These are phyloP conservation scores for Ceratobasidium sp. DNA, from an alignment of 1,284 basidiomycete species.

Conservation along the genomic window DNA sequence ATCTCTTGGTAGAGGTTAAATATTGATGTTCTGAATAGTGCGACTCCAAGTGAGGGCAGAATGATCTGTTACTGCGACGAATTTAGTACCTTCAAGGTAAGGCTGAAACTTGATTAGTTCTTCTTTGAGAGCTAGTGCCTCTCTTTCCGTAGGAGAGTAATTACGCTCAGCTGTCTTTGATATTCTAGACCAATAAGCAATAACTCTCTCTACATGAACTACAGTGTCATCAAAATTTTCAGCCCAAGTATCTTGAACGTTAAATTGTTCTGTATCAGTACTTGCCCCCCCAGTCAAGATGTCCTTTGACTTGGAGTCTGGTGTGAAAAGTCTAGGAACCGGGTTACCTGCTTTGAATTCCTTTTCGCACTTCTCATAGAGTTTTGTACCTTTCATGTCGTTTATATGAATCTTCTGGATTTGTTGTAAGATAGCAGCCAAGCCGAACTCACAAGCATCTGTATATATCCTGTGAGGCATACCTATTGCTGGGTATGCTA, in stretches of 20 bases:
- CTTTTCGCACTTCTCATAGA: conserved; percentile 53
- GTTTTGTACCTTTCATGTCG: conserved; percentile 58
- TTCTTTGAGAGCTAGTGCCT: conserved; percentile 58
- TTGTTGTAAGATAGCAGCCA: conserved; percentile 59
- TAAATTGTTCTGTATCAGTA: conserved; percentile 25
- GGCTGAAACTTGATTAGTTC: conserved; percentile 58
- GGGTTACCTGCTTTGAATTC: conserved; percentile 49
- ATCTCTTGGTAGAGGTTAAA: conserved; percentile 45
- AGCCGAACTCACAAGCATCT: conserved; percentile 59
- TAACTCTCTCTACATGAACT: conserved; percentile 58
- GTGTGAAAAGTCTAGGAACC: conserved; percentile 50
- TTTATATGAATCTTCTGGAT: conserved; percentile 58
- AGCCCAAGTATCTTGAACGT: conserved; percentile 50
- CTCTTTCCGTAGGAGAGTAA: conserved; percentile 59
- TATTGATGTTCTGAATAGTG: conserved; percentile 58
- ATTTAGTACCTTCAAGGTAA: conserved; percentile 56
- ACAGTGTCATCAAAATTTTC: conserved; percentile 55
- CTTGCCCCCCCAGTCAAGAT: conserved; percentile 38
- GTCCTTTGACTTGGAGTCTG: conserved; percentile 51
- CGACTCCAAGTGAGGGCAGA: conserved; percentile 57
- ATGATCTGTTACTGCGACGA: conserved; percentile 57
- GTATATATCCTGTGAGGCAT: conserved; percentile 59
- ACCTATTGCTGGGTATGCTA: conserved; percentile 55
- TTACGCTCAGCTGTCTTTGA: conserved; percentile 56
- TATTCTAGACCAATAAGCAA: conserved; percentile 57